Base-by-base conservation (phyloP, 441 rosid species). In the Arabidopsis lyrata region DNA sequence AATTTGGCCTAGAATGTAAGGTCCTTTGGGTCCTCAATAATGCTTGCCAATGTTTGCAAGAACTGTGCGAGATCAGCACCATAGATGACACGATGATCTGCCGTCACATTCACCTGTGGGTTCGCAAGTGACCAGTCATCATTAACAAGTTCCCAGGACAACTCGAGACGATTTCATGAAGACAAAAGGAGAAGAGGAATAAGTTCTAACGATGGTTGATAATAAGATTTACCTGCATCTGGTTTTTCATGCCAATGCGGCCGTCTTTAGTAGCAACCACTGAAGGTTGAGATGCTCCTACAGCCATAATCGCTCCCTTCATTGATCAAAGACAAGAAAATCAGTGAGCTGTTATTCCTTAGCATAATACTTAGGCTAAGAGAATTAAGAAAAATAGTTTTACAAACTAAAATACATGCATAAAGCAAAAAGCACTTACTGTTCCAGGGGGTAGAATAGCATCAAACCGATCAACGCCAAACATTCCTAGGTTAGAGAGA, bases 251-350 rank as follows among this genome's bases (percentile, higher is more conserved):
- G 78, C 97, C 97, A 64, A 92, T 89, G 45, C 93, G 86, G 7
- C 97, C 92, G 41, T 95, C 96, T 83, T 88, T 89, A 80, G 86
- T 84, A 66, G 85, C 99, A 42, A 95, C 92, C 66, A 88, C 92
- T n/a, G 90, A 78, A 35, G 94, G 95, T 81, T 87, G 86, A 77
- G 99, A 92, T 63, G 96, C 88, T 67, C 97, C 97, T 65, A 95
- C 96, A 41, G 99, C 99, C 96, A 95, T 92, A 63, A 95, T 95
- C 63, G 97, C 96, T 70, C 99, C 97, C 99, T 95, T 83, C 80
- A 80, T 64, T 61, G 74, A 56, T 16, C 50, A 39, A 13, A 50
- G 50, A 70, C 66, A 42, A 62, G 60, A 47, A 54, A 39, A 60
- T 47, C 14, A 79, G 36, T 34, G 45, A 65, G 36, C 48, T 35